These are phyloP conservation scores for Beauveria sp. DNA, from an alignment of 2,329 filamentous ascomycete genomes.

Conservation along the genomic window DNA sequence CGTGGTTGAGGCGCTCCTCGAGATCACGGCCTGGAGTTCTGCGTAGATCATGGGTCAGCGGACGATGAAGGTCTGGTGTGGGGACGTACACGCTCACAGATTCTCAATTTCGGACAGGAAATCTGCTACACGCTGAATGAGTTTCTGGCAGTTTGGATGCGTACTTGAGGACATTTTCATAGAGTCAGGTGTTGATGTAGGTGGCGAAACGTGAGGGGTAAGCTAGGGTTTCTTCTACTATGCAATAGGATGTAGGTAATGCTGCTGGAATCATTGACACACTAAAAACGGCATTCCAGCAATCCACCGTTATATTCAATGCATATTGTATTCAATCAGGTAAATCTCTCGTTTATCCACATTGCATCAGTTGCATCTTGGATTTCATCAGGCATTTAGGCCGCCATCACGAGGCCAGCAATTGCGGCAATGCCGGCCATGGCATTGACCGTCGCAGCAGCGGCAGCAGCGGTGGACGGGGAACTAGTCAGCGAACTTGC, in stretches of 20 bases:
- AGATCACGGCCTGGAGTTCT: constrained; percentile 40
- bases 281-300: background rate
- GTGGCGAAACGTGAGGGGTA: constrained; percentile 4
- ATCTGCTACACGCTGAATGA: background rate
- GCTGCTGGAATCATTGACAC: background rate
- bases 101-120: constrained; percentile 6
- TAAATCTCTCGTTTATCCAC: background rate
- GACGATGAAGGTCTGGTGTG: background rate
- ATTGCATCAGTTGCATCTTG: background rate
- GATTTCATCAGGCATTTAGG: background rate
- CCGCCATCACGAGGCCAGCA: constrained; percentile 2
- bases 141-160: constrained; percentile 6
- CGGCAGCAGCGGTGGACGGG: background rate
- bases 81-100: background rate
- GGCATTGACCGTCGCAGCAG: constrained; percentile 3
- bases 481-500: background rate
- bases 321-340: background rate
- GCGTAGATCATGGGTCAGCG: background rate
- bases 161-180: background rate
- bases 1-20: constrained; percentile 33
- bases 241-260: background rate
- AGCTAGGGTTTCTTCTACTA: background rate
- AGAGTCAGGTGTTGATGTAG: background rate
- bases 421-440: constrained; percentile 7
- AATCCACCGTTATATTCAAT: background rate